Evolutionary conservation across 441 rosid species (phyloP), one percentile per base, ranked within the genome.

Genomic region (Mallotus japonicus): DNA sequence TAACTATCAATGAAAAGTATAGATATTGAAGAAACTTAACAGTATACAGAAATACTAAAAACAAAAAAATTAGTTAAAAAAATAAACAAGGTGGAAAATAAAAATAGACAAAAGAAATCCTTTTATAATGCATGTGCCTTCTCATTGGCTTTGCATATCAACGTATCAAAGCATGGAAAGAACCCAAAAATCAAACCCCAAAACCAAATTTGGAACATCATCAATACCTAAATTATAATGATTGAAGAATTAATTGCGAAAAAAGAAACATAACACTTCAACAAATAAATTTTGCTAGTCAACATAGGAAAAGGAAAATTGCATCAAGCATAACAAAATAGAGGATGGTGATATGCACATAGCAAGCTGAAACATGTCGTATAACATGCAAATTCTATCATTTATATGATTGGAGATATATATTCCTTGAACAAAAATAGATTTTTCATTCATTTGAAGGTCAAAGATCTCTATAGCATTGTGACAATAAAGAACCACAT

Each of bases 241-340:
- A 1, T 32, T 17, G 16, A 44, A 49, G 12, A 62, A 16, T 0
- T 64, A n/a, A 64, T 64, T 12, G 6, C 5, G 6, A 7, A 54
- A 68, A 37, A 68, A 7, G 20, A 37, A n/a, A 62, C 22, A 53
- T 3, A 37, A 37, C 40, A 37, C 40, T 37, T 15, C 17, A 13
- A 22, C 37, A 37, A 17, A 1, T 14, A 0, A 56, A 46, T 1
- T 17, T 54, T 37, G 8, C 75, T 15, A 53, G 54, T 54, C 46
- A 72, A 37, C 12, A 37, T 40, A 47, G 13, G 59, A n/a, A 50
- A 46, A 47, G 13, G 58, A 20, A 44, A 59, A 61, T 67, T 56
- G 65, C 58, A 46, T 65, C 47, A 28, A 24, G n/a, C 53, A 74
- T 42, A 53, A 20, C 5, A 53, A 32, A 47, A 58, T 54, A 68